Evolutionary conservation across 2,329 filamentous ascomycete genomes (phyloP).

Genomic region (Aureobasidium sp.): DNA sequence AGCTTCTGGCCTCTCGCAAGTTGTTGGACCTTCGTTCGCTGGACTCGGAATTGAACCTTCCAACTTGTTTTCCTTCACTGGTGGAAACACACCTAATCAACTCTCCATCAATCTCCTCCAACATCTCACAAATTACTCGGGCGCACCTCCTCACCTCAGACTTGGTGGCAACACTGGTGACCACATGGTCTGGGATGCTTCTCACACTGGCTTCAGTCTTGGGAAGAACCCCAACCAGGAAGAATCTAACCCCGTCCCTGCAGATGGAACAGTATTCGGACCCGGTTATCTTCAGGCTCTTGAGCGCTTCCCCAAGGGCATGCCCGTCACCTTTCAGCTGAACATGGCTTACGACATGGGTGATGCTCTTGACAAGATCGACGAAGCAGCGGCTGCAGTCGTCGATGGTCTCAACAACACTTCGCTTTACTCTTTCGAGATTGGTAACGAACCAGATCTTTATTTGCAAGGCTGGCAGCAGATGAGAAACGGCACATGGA

Average conservation of each 20-base stretch:
- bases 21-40: conserved; percentile 36
- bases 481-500: conserved; percentile 37
- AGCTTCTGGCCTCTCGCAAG: conserved; percentile 23
- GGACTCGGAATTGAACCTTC: conserved; percentile 46
- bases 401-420: conserved; percentile 29
- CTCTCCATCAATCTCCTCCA: conserved; percentile 40
- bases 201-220: conserved; percentile 26
- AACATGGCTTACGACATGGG: conserved; percentile 40
- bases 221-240: conserved; percentile 25
- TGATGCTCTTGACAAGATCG: conserved; percentile 37
- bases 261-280: conserved; percentile 39
- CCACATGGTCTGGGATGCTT: conserved; percentile 37
- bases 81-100: conserved; percentile 32
- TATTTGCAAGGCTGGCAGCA: conserved; percentile 31
- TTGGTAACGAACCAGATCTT: conserved; percentile 37
- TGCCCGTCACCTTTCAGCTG: conserved; percentile 41
- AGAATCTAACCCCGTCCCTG: conserved; percentile 32
- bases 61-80: conserved; percentile 44
- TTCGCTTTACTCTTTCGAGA: conserved; percentile 34
- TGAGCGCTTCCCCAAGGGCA: conserved; percentile 41
- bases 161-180: conserved; percentile 45
- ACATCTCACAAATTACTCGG: conserved; percentile 41
- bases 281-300: conserved; percentile 38
- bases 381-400: conserved; percentile 32
- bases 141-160: conserved; percentile 40